Percentiles rank a stretch among this genome's conserved stretches.
Conservation (phyloP, 768 basidiomycete genomes). For the Auricularia cornea region DNA sequence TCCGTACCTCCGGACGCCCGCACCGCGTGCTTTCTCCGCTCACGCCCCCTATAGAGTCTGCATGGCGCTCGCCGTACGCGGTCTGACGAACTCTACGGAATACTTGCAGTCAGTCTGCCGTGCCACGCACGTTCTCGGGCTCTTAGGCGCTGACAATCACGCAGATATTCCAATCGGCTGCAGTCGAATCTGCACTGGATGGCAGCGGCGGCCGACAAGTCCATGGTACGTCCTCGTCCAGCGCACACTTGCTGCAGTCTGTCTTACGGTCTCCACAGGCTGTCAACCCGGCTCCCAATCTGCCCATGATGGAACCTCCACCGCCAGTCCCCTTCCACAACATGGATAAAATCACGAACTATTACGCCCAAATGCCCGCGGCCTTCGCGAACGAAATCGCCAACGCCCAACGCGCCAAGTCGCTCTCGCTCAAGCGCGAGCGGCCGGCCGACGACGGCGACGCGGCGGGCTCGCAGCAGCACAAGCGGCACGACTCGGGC, state of each 20-base stretch:
- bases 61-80: constrained; percentile 50
- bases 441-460: constrained; percentile 49
- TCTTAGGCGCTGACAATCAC: constrained; percentile 18
- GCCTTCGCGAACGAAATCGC: constrained; percentile 58
- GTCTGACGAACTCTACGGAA: constrained; percentile 31
- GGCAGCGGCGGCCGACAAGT: constrained; percentile 57
- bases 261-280: constrained; percentile 5
- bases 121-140: not conserved
- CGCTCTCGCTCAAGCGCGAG: constrained; percentile 40
- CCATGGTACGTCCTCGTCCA: constrained; percentile 21
- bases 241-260: not conserved
- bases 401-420: constrained; percentile 21
- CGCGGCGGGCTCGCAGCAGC: constrained; percentile 24
- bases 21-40: constrained; percentile 5
- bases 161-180: constrained; percentile 47
- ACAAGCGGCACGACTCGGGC: constrained; percentile 65
- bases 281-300: constrained; percentile 25
- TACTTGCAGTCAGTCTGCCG: constrained; percentile 46
- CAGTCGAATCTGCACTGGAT: constrained; percentile 68
- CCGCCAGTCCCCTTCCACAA: constrained; percentile 32
- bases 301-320: constrained; percentile 52
- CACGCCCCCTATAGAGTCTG: constrained; percentile 37
- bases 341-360: constrained; percentile 52
- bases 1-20: constrained; percentile 23
- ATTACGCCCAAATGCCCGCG: constrained; percentile 53